These are phyloP conservation scores for Calycina herbarum DNA, from an alignment of 2,329 filamentous ascomycete genomes.

Conservation along the genomic window DNA sequence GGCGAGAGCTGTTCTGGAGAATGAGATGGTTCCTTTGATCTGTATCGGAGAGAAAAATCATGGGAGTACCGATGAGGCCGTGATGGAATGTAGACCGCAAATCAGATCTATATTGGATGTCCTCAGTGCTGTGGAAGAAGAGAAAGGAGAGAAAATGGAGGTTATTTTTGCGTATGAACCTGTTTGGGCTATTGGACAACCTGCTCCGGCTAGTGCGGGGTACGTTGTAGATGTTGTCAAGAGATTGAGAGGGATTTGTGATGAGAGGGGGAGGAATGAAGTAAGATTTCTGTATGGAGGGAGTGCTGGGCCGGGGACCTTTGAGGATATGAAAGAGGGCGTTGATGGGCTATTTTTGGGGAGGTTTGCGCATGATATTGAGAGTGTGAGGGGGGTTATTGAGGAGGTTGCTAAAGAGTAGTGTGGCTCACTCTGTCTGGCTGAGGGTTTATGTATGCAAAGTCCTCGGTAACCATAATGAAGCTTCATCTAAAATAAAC, in stretches of 20 bases:
- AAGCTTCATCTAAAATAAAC: no score
- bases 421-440: no score
- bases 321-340: slow-evolving; percentile 62
- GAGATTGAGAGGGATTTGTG: slow-evolving; percentile 47
- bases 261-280: slow-evolving; percentile 60
- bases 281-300: slow-evolving; percentile 79
- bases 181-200: slow-evolving; percentile 83
- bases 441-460: no score
- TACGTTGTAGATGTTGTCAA: slow-evolving; percentile 66
- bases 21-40: slow-evolving; percentile 74
- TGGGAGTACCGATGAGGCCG: slow-evolving; percentile 55
- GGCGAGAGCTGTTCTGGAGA: slow-evolving; percentile 64
- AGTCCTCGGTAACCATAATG: no score
- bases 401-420: slow-evolving; percentile 54
- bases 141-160: slow-evolving; percentile 47
- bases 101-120: slow-evolving; percentile 53
- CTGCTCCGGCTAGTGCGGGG: slow-evolving; percentile 67
- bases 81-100: slow-evolving; percentile 66
- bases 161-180: slow-evolving; percentile 84
- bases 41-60: slow-evolving; percentile 72
- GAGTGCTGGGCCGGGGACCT: slow-evolving; percentile 78
- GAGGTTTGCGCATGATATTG: slow-evolving; percentile 76
- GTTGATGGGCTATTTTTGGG: slow-evolving; percentile 82
- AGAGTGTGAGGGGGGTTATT: slow-evolving; percentile 70
- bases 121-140: slow-evolving; percentile 54